Percentiles rank a stretch among this genome's conserved stretches.
These are phyloP conservation scores for Penicillium sp. DNA, from an alignment of 2,329 filamentous ascomycete genomes.

Conservation along the genomic window DNA sequence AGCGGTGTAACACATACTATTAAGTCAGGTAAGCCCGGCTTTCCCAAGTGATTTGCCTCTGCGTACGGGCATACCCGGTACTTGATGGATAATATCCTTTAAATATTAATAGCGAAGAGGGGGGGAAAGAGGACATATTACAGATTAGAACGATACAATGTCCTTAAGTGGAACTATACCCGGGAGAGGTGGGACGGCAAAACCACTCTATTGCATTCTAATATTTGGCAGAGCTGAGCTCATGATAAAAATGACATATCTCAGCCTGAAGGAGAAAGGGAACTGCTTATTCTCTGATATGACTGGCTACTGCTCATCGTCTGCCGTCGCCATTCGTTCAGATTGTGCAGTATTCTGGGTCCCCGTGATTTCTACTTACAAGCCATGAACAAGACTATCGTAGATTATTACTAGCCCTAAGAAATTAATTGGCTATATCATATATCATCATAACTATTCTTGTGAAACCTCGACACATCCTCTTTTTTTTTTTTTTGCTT, in stretches of 20 bases:
- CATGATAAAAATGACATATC: slow-evolving; percentile 29
- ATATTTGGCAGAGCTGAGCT: slow-evolving; percentile 21
- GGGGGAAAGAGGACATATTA: background rate
- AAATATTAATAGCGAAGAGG: background rate
- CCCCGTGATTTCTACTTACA: slow-evolving; percentile 12
- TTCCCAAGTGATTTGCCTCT: slow-evolving; percentile 3
- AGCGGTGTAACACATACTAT: slow-evolving; percentile 26
- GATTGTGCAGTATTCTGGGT: slow-evolving; percentile 23
- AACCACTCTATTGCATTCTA: slow-evolving; percentile 18
- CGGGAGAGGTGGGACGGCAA: slow-evolving; percentile 17
- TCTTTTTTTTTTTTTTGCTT: background rate
- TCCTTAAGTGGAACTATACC: slow-evolving; percentile 10
- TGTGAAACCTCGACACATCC: slow-evolving; percentile 17
- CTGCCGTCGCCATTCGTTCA: slow-evolving; percentile 15
- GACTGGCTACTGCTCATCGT: slow-evolving; percentile 17
- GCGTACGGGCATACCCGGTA: background rate
- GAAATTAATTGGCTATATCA: slow-evolving; percentile 5
- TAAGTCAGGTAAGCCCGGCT: slow-evolving; percentile 9
- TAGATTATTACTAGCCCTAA: slow-evolving; percentile 15
- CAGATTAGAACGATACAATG: slow-evolving; percentile 4
- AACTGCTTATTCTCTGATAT: slow-evolving; percentile 5
- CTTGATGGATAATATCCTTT: background rate
- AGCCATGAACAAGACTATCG: slow-evolving; percentile 11
- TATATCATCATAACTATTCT: background rate
- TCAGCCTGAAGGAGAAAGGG: slow-evolving; percentile 12